Evolutionary conservation across 345 rosid species (phyloP), one percentile per base, ranked within the genome.

Genomic region (Rhodomyrtus tomentosa): DNA sequence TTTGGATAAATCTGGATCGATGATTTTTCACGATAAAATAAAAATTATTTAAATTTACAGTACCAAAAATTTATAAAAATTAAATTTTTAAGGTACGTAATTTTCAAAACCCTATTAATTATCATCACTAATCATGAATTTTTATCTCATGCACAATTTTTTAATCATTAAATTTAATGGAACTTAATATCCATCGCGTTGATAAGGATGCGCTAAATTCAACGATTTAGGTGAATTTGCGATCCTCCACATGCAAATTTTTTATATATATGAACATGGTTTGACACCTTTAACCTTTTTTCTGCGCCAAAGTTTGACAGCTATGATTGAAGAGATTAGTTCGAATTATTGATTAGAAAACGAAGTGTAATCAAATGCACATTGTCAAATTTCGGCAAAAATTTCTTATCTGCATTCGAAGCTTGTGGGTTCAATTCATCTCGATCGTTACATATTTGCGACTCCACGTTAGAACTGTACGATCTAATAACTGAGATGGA

Each of bases 361-460:
- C 4, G 76, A 68, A 68, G 22, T 0, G 45, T 8, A 8, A 68
- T 24, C 40, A 68, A 68, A 68, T 20, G 13, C 0, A 0, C 45
- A 32, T 18, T 6, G 1, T 68, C 0, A 13, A 62, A 18, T 62
- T 62, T 68, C 13, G 10, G 76, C 42, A 68, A 68, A 18, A 62
- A 16, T 4, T 62, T 62, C 12, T 59, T 14, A 7, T 29, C 1
- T 1, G 5, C 73, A 29, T 7, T 32, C 18, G 12, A 68, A 18
- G 2, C 13, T 7, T 32, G 4, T 0, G 5, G 0, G 45, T 12
- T 5, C 6, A 7, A 21, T 68, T 8, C 6, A 68, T 68, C 12
- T 32, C 3, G 3, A 32, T 62, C 16, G 14, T 32, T 62, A 8
- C 32, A 62, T 32, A 3, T 32, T 16, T 16, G 2, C 8, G 6